Evolutionary conservation across 805 yeast genomes (phyloP).

Genomic region (Zygotorulaspora florentina): DNA sequence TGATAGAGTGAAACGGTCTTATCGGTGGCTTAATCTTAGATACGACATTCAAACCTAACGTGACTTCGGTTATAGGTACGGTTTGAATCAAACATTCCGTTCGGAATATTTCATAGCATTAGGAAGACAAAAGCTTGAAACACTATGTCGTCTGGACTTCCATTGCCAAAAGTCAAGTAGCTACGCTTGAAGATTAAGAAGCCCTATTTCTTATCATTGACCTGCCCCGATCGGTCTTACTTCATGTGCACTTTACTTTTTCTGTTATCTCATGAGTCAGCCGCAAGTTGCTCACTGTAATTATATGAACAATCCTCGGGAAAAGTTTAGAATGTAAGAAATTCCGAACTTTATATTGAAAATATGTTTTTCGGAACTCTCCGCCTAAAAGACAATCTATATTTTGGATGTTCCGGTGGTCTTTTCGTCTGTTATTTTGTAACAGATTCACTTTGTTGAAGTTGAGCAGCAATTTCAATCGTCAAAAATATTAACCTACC

Average conservation of each 20-base stretch:
- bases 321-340: neutral
- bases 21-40: neutral
- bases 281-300: neutral
- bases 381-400: neutral
- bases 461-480: neutral
- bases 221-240: neutral
- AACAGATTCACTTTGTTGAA: neutral
- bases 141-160: too few relatives aligned
- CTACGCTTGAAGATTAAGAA: too few relatives aligned
- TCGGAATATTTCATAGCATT: too few relatives aligned
- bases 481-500: neutral
- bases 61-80: too few relatives aligned
- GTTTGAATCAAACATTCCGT: too few relatives aligned
- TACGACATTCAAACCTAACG: neutral
- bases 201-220: too few relatives aligned
- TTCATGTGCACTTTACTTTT: neutral
- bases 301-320: neutral
- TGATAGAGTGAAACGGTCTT: too few relatives aligned
- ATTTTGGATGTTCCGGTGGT: neutral
- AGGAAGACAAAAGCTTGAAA: too few relatives aligned
- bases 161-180: too few relatives aligned
- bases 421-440: neutral
- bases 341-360: neutral
- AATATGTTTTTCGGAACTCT: neutral
- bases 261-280: neutral